These are phyloP conservation scores for Starmerella powellii DNA, from an alignment of 805 yeast genomes.

Conservation along the genomic window DNA sequence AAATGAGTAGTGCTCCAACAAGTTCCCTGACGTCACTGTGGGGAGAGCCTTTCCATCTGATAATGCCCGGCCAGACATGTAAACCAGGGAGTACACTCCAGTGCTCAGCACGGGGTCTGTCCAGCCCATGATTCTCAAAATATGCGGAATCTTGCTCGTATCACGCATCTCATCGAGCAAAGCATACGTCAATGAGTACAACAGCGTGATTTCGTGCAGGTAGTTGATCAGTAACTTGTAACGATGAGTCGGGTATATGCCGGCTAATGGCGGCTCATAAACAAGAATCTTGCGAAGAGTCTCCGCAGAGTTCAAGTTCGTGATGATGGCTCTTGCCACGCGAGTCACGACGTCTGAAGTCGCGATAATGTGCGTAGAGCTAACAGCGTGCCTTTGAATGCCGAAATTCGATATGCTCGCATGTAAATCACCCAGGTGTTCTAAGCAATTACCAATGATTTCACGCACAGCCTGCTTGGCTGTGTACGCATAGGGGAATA, in stretches of 20 bases:
- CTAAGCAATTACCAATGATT: constrained; percentile 23
- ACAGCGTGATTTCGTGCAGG: constrained; percentile 22
- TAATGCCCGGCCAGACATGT: constrained; percentile 27
- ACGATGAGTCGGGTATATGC: constrained; percentile 28
- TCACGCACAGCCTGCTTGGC: constrained; percentile 27
- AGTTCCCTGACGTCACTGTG: constrained; percentile 26
- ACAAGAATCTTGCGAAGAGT: constrained; percentile 19
- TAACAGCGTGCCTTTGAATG: constrained; percentile 20
- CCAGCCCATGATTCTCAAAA: constrained; percentile 26
- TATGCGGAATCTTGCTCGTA: constrained; percentile 18
- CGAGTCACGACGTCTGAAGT: constrained; percentile 21
- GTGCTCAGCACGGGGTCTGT: constrained; percentile 23
- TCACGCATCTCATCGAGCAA: constrained; percentile 25
- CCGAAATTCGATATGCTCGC: constrained; percentile 27
- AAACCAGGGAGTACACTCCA: constrained; percentile 25
- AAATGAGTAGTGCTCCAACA: constrained; percentile 13
- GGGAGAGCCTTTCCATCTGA: constrained; percentile 27
- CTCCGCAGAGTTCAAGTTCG: constrained; percentile 19
- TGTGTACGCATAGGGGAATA: constrained; percentile 27
- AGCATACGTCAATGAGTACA: constrained; percentile 23
- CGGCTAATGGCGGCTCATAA: constrained; percentile 29
- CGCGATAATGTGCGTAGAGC: constrained; percentile 20
- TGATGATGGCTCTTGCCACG: constrained; percentile 17
- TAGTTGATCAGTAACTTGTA: constrained; percentile 25
- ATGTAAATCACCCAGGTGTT: constrained; percentile 25